A percentile compares a stretch with the other conserved stretches of the same genome.
phyloP scores from a whole-genome alignment of 106 monocot genomes.

The Dendrobium catenatum region DNA sequence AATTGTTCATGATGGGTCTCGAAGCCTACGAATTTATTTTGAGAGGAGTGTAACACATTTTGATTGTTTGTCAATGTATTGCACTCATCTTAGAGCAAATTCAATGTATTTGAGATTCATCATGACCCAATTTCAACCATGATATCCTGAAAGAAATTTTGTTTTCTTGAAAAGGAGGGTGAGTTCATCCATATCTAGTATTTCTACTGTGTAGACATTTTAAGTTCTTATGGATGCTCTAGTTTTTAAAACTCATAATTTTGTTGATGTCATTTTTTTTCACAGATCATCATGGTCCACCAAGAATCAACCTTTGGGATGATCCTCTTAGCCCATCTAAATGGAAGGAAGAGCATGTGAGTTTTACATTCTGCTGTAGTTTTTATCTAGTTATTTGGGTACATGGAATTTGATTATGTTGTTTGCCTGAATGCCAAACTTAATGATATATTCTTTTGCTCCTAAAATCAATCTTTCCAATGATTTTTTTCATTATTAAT shows the following conservation, averaged over 20 bases:
- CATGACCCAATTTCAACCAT: no score
- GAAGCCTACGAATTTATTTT: no score
- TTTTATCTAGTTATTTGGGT: background rate
- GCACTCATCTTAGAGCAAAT: background rate
- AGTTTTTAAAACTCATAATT: background rate
- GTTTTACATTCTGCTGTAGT: constrained; percentile 3
- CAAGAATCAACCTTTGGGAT: constrained; percentile 63
- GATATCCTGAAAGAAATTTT: no score
- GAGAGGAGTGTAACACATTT: no score
- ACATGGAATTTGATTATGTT: background rate
- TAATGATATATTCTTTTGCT: background rate
- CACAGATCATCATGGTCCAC: constrained; percentile 72
- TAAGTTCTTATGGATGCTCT: background rate
- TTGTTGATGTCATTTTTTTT: background rate
- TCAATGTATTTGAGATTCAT: background rate
- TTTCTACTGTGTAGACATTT: background rate
- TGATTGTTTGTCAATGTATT: background rate
- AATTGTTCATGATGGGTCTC: no score
- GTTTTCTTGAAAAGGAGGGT: no score
- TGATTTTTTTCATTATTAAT: background rate
- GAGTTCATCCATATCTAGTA: background rate
- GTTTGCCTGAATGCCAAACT: background rate
- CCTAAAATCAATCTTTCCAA: background rate
- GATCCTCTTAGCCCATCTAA: constrained; percentile 79
- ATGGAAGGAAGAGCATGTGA: constrained; percentile 96